Base-by-base conservation (phyloP, 331 rosid species). In the Malus hybrid region DNA sequence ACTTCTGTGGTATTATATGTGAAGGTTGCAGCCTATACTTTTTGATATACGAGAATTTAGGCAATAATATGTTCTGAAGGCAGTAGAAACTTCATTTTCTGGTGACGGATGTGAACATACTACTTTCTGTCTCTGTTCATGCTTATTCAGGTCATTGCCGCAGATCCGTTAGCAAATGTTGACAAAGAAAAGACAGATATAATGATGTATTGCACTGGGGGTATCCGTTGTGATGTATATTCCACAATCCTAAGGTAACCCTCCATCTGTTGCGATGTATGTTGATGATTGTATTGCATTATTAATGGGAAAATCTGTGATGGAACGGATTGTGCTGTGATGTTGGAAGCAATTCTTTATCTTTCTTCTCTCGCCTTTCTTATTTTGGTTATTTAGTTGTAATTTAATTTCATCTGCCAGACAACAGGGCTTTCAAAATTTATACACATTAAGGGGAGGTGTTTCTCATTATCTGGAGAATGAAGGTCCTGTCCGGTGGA, bases 401-500 rank as follows among this genome's bases (percentile, higher is more conserved):
- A 32, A 65, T 19, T 50, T 83, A 44, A 46, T 36, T 74, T 76
- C 56, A 58, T 82, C 19, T 81, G 77, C 66, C 91, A 94, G 99
- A 88, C 86, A 84, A 76, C 84, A 82, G 79, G 97, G 97, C 24
- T 94, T 91, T 81, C 86, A 74, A 81, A 92, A 92, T 81, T 42
- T 94, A 69, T 94, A 87, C 83, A 82, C 96, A 55, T 86, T 94
- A 73, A 84, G 79, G 85, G 99, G 99, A 26, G 99, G 99, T 36
- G 93, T 94, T 76, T 90, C 99, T 71, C 78, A 92, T 80, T 94
- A 90, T 87, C 82, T 94, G 70, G 76, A 83, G 84, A 87, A 75
- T n/a, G 96, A 90, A 88, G 99, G 99, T 72, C 82, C 93, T 5
- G 82, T 79, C 16, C 84, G 87, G 77, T 94, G 99, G 99, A 68